A percentile compares a stretch with the other conserved stretches of the same genome.
These are phyloP conservation scores for Neurospora sp. DNA, from an alignment of 495 filamentous ascomycete genomes.

Conservation along the genomic window DNA sequence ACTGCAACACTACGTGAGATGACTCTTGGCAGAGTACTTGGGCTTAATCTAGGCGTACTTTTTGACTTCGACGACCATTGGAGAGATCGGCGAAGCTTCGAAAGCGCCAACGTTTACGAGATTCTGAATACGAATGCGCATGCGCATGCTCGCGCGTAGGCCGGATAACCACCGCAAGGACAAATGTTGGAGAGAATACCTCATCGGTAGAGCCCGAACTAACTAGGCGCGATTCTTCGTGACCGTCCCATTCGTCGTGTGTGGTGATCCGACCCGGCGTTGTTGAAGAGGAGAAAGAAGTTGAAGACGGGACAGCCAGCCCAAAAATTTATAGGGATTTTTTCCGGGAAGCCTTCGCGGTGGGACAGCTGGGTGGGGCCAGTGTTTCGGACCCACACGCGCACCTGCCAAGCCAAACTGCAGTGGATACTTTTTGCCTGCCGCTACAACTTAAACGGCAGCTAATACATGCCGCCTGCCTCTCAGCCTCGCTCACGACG, in stretches of 20 bases:
- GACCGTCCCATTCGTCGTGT: not conserved
- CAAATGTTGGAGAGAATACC: not conserved
- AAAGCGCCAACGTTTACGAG: constrained; percentile 46
- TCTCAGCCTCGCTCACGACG: not conserved
- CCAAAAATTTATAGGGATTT: constrained; percentile 15
- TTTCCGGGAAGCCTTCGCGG: constrained; percentile 1
- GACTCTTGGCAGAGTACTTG: constrained; percentile 60
- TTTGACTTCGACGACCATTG: constrained; percentile 62
- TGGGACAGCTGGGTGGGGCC: not conserved
- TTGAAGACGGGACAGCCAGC: not conserved
- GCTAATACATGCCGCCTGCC: not conserved
- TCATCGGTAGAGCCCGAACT: not conserved
- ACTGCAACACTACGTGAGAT: constrained; percentile 76
- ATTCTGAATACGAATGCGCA: not conserved
- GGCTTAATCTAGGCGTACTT: constrained; percentile 54
- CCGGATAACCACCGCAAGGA: not conserved
- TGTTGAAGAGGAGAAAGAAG: not conserved
- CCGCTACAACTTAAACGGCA: not conserved
- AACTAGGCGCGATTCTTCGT: not conserved
- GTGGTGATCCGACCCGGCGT: not conserved
- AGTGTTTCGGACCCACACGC: not conserved
- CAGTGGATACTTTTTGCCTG: not conserved
- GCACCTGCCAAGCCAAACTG: not conserved
- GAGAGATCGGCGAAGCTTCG: constrained; percentile 58
- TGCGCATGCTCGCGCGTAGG: not conserved